Percentiles rank a stretch among this genome's conserved stretches.
phyloP scores from a whole-genome alignment of 352 stramenopile species.

The Phytophthora lateralis region DNA sequence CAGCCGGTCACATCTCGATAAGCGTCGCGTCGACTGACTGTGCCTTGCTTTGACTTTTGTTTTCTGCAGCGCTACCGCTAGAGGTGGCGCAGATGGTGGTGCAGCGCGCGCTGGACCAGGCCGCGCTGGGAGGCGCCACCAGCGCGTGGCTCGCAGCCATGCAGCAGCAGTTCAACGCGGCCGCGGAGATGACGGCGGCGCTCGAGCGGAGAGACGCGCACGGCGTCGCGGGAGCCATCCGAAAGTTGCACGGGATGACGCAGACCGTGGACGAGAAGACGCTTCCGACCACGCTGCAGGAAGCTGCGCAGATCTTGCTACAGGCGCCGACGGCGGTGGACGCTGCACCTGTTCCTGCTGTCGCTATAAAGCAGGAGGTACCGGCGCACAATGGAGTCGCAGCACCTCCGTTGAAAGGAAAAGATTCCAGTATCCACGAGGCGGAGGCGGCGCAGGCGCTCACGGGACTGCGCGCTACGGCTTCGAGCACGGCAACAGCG shows the following conservation, averaged over 20 bases:
- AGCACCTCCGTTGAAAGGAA: constrained; percentile 27
- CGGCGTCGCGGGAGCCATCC: constrained; percentile 42
- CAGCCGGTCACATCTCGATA: constrained; percentile 12
- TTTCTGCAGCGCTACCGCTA: constrained; percentile 47
- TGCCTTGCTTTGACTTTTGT: background rate
- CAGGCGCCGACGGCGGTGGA: constrained; percentile 14
- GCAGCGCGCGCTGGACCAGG: constrained; percentile 52
- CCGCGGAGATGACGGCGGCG: constrained; percentile 40
- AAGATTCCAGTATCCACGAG: constrained; percentile 53
- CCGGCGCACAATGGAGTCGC: background rate
- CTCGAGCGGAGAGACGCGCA: constrained; percentile 50
- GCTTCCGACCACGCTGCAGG: constrained; percentile 50
- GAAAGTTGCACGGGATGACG: constrained; percentile 41
- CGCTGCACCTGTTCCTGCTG: constrained; percentile 7
- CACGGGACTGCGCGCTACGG: constrained; percentile 59
- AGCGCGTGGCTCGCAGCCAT: constrained; percentile 57
- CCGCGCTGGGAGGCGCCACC: constrained; percentile 57
- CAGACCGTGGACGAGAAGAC: constrained; percentile 22
- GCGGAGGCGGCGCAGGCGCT: constrained; percentile 73
- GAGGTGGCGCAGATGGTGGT: constrained; percentile 66
- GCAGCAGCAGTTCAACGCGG: constrained; percentile 49
- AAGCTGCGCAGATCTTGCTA: constrained; percentile 42
- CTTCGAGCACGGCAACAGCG: constrained; percentile 9
- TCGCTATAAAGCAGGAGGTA: constrained; percentile 31
- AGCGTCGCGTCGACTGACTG: constrained; percentile 3